Percentiles rank a stretch among this genome's conserved stretches.
These are phyloP conservation scores for Globisporangium solare DNA, from an alignment of 352 stramenopile genomes.

Conservation along the genomic window DNA sequence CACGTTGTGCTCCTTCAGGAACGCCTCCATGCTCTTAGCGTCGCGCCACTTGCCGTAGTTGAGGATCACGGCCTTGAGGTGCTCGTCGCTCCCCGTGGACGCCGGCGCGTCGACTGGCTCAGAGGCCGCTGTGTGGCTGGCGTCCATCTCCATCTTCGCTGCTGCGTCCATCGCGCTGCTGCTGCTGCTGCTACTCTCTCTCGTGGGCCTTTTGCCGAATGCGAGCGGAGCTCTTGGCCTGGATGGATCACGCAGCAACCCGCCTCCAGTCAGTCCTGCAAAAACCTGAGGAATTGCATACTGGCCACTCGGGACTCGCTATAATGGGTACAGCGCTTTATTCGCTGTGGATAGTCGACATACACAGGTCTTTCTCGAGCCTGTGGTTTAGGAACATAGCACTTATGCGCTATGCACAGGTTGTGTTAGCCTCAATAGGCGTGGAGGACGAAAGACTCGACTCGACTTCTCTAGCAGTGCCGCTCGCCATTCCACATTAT, in stretches of 20 bases:
- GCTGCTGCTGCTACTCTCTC: not conserved
- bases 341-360: not conserved
- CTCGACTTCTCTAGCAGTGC: too few relatives aligned
- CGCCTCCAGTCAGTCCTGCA: not conserved
- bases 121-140: not conserved
- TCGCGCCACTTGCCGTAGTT: slow-evolving; percentile 89
- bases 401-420: too few relatives aligned
- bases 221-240: not conserved
- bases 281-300: slow-evolving; percentile 1
- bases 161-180: not conserved
- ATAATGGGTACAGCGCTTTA: not conserved
- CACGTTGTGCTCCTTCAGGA: slow-evolving; percentile 46
- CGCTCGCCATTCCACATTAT: slow-evolving; percentile 1
- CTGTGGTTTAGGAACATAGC: not conserved
- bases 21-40: slow-evolving; percentile 47
- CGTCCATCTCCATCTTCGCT: slow-evolving; percentile 3
- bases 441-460: not conserved
- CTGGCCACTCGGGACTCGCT: not conserved
- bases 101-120: not conserved
- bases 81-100: slow-evolving; percentile 28
- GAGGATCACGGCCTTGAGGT: slow-evolving; percentile 81
- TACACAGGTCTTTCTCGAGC: too few relatives aligned
- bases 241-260: not conserved
- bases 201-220: not conserved
- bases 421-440: too few relatives aligned